A percentile compares a stretch with the other conserved stretches of the same genome.
phyloP scores from a whole-genome alignment of 2,329 filamentous ascomycete species.

The Ophiostoma pallidulum region DNA sequence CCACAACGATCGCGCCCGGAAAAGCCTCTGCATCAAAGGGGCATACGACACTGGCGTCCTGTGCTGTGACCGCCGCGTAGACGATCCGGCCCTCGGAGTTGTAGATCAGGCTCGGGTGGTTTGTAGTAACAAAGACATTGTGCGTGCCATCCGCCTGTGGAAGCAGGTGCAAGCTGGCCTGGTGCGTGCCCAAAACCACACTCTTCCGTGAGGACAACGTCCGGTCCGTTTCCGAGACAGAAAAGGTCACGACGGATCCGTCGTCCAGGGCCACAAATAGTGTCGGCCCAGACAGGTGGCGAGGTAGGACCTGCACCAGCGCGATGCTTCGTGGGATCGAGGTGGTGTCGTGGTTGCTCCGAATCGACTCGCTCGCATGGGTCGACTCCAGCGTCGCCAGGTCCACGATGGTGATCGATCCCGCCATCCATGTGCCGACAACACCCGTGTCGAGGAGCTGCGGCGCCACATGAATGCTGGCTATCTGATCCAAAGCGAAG shows the following conservation, averaged over 20 bases:
- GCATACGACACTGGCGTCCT: conserved; percentile 72
- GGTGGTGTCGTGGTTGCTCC: conserved; percentile 52
- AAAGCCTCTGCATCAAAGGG: conserved; percentile 75
- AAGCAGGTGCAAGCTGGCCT: conserved; percentile 70
- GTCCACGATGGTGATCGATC: conserved; percentile 64
- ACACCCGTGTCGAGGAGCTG: conserved; percentile 59
- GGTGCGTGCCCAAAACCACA: conserved; percentile 75
- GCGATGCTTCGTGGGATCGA: conserved; percentile 77
- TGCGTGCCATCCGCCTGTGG: conserved; percentile 57
- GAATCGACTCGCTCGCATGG: conserved; percentile 54
- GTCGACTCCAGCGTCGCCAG: conserved; percentile 53
- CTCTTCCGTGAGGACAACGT: conserved; percentile 65
- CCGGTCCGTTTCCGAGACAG: conserved; percentile 52
- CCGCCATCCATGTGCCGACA: conserved; percentile 81
- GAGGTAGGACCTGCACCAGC: conserved; percentile 67
- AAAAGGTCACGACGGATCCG: conserved; percentile 79
- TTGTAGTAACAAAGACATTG: conserved; percentile 87
- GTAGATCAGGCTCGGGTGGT: conserved; percentile 91
- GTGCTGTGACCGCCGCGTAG: conserved; percentile 87
- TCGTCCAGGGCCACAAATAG: conserved; percentile 88
- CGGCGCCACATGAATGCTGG: conserved; percentile 69
- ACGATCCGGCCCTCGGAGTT: conserved; percentile 77
- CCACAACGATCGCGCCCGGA: conserved; percentile 70
- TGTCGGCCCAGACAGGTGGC: conserved; percentile 50
- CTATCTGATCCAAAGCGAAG: conserved; percentile 65